Evolutionary conservation across 2,329 filamentous ascomycete species (phyloP), one percentile per base, ranked within the genome.

Genomic region (Nigrograna mackinnonii): DNA sequence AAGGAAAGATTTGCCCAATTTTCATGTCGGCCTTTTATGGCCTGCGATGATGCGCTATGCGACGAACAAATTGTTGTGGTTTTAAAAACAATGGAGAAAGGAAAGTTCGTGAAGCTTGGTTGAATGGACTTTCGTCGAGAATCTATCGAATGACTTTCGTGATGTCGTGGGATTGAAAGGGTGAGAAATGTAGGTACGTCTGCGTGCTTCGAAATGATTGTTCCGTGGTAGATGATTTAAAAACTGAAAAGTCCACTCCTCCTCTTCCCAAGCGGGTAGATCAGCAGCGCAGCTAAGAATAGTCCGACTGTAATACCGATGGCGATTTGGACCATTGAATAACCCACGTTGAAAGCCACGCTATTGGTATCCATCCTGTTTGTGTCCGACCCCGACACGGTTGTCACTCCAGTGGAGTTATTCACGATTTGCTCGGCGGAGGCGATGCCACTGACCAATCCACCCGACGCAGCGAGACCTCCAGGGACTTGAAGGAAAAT

Each of bases 401-500:
- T 77, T 16, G 71, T 72, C 26, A 58, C 52, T 3, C 73, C 69
- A 18, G 75, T 78, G 0, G 71, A 71, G 45, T 71, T 74, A 6
- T 64, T 58, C 5, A 70, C 74, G 49, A 82, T 79, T 50, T 82
- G 74, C 48, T 83, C 74, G 0, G 82, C 80, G 2, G 74, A 77
- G 7, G 75, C 75, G 33, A 85, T 71, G 12, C 82, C 81, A 1
- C 74, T 71, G 2, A 85, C 74, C 14, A 85, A 60, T 12, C 73
- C 77, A 1, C 82, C 82, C 39, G 72, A 76, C 2, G 82, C 80
- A 3, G 80, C 78, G 3, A 85, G 68, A 2, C 81, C 82, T 2
- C 75, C 79, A 0, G 82, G 82, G 0, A 85, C 81, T 45, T 83
- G 79, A 2, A 84, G 79, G 49, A 95, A 95, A 50, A 96, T 95